Base-by-base conservation (phyloP, 805 yeast genomes). In the Ogataea paraovalis region DNA sequence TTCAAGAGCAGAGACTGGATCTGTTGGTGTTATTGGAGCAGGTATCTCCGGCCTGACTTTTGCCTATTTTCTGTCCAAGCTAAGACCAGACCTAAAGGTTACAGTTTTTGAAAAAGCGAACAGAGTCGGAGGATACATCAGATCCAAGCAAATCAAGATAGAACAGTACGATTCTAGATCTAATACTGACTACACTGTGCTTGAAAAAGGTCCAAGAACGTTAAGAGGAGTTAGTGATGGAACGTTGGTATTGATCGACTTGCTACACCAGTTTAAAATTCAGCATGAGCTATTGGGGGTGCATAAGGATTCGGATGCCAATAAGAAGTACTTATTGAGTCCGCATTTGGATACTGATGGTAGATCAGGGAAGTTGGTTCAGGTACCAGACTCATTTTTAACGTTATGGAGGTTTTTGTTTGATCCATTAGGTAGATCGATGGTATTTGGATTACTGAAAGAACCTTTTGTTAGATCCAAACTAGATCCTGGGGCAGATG, bases 131-230 rank as follows among this genome's bases (percentile, higher is more conserved):
- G 99, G 99, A 0, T 91, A 86, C 77, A 86, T 92, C 59, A 66
- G 75, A 39, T 75, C 89, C 1, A 70, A 76, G 48, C 55, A 59
- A 12, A 62, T 69, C n/a, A 54, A 56, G n/a, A 59, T 69, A 34
- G 42, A 58, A 4, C 60, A 54, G 28, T 57, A 57, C 23, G 70
- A 63, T 48, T 49, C 57, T 2, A 46, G 42, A 22, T 51, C 49
- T 4, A 56, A 50, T 18, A 57, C 54, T 10, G 55, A 57, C 6
- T 53, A 55, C 2, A 62, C 75, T 0, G 49, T 73, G 2, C 64
- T 88, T 27, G 98, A 94, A 58, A 85, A 83, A 52, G 99, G 98
- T 0, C 98, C 99, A 0, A 70, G 98, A 43, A 94, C 98, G 0
- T 69, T 94, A 39, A 70, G 97, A 50, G 96, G 96, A 0, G 79